Percentiles rank a stretch among this genome's conserved stretches.
Evolutionary conservation across 2,329 filamentous ascomycete species (phyloP).

Genomic region (Sclerotinia sclerotiorum): DNA sequence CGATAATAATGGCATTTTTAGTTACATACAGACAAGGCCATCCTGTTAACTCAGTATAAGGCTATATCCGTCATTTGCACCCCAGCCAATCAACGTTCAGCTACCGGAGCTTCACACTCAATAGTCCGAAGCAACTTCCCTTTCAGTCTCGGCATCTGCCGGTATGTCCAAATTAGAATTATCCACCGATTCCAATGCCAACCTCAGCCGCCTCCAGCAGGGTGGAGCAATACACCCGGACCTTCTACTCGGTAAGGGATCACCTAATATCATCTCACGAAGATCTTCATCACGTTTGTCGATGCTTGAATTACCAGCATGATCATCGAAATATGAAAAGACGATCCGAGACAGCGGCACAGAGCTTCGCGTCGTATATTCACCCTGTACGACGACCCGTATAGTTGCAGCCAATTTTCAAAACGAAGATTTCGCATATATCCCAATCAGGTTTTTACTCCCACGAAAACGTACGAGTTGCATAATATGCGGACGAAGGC

Average conservation of each 20-base stretch:
- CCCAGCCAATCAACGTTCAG: neutral
- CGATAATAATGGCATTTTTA: neutral
- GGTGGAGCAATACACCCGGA: slow-evolving; percentile 3
- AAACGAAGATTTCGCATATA: neutral
- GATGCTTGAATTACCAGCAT: neutral
- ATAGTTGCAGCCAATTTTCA: neutral
- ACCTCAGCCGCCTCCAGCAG: neutral
- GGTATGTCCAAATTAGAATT: neutral
- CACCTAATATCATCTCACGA: neutral
- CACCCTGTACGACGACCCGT: neutral
- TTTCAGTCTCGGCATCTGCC: neutral
- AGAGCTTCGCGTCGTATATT: neutral
- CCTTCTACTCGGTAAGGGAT: slow-evolving; percentile 7
- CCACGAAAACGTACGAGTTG: neutral
- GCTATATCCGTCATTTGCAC: neutral
- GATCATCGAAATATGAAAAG: neutral
- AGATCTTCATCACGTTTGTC: neutral
- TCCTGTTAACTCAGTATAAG: neutral
- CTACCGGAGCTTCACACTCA: neutral
- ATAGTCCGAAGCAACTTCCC: neutral
- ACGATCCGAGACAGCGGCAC: neutral
- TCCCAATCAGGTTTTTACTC: neutral
- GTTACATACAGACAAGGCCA: slow-evolving; percentile 4
- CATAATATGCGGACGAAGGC: slow-evolving; percentile 1
- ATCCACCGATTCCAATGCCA: neutral